Percentiles rank a stretch among this genome's conserved stretches.
These are phyloP conservation scores for Aspergillus olivimuriae DNA, from an alignment of 495 filamentous ascomycete genomes.

Conservation along the genomic window DNA sequence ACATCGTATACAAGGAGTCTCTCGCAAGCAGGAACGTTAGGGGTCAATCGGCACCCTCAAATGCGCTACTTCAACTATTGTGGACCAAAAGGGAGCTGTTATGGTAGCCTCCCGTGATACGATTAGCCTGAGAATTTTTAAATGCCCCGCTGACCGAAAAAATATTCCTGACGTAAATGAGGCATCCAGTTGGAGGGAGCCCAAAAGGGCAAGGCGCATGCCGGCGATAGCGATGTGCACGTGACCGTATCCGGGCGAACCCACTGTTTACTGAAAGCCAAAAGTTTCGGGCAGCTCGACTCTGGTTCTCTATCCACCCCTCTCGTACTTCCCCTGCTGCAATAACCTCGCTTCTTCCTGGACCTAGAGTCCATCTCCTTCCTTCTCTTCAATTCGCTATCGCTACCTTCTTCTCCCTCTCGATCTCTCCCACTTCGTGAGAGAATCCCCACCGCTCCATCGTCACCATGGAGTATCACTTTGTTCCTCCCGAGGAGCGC, in stretches of 20 bases:
- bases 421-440: too few relatives aligned
- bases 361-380: not conserved
- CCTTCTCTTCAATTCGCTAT: not conserved
- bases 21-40: too few relatives aligned
- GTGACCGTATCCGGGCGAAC: slow-evolving; percentile 20
- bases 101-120: too few relatives aligned
- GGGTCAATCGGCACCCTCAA: too few relatives aligned
- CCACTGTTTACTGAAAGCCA: slow-evolving; percentile 18
- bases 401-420: not conserved
- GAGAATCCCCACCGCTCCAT: not conserved
- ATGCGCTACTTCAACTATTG: too few relatives aligned
- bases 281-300: slow-evolving; percentile 15
- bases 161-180: too few relatives aligned
- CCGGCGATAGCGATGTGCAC: slow-evolving; percentile 6
- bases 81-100: too few relatives aligned
- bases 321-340: not conserved
- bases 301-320: not conserved
- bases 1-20: too few relatives aligned
- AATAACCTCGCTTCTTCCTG: too few relatives aligned
- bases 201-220: not conserved
- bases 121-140: too few relatives aligned
- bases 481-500: slow-evolving; percentile 58
- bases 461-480: slow-evolving; percentile 54
- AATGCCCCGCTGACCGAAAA: too few relatives aligned
- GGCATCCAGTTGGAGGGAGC: too few relatives aligned